Evolutionary conservation across 2,329 filamentous ascomycete genomes (phyloP), one percentile per base, ranked within the genome.

Genomic region (Phaeomoniella chlamydospora): DNA sequence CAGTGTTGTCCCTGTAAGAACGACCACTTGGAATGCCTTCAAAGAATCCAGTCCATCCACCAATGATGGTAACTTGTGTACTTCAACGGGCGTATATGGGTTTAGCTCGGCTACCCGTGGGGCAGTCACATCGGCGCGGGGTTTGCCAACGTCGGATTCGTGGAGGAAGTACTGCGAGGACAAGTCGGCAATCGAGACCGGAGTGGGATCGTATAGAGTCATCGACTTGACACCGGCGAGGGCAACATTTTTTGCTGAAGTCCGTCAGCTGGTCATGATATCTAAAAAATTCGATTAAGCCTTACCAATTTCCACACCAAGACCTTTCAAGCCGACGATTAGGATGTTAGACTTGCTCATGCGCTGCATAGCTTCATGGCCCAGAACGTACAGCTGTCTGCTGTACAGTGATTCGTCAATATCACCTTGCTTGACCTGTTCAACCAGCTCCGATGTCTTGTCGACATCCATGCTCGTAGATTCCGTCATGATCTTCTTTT

Each of bases 81-180:
- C 71, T 41, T 75, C 72, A 39, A 98, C 81, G 4, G 90, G 90
- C 3, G 88, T 94, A 55, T 98, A 98, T 41, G 86, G 83, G 59
- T 98, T 98, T 46, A 98, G 72, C 61, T 98, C 90, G 30, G 86
- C 83, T 17, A 98, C 81, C 35, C 85, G 78, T 5, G 90, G 88
- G 2, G 80, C 84, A 1, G 88, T 94, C 37, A 85, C 81, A 46
- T 77, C 69, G 45, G 88, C 90, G 54, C 90, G 78, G 3, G 86
- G 81, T 66, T 94, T 93, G 51, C 90, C 90, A 37, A 96, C 79
- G 55, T 98, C 90, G 50, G 79, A 74, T 13, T 77, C 70, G 39
- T 76, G 84, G 15, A 98, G 75, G 70, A 98, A 98, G 70, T 98
- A 98, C 59, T 98, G 90, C 31, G 90, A 83, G 29, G 90, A 96